phyloP scores from a whole-genome alignment of 163 green algal species.

The Smithsoniella earleae region DNA sequence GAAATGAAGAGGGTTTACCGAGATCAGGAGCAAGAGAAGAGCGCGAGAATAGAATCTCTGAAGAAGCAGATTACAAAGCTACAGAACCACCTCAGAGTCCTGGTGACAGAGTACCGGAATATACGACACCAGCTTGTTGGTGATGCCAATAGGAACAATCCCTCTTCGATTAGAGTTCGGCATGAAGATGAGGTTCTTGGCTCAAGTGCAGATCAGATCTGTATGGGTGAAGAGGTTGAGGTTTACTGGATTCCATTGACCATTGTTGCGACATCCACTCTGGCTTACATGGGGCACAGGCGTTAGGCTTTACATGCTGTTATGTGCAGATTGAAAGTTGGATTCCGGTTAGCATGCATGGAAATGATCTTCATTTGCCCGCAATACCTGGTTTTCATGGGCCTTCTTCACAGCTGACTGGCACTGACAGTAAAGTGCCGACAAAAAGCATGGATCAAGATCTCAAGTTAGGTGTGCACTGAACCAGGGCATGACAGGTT shows the following conservation, averaged over 20 bases:
- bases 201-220: not conserved
- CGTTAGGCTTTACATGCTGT: no score
- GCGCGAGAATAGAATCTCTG: not conserved
- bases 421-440: not conserved
- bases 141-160: not conserved
- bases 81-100: not conserved
- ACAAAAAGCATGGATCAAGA: no score
- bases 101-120: conserved; percentile 8
- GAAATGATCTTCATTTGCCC: no score
- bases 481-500: no score
- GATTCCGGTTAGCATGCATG: no score
- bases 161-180: not conserved
- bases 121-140: not conserved
- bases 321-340: not conserved
- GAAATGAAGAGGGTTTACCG: not conserved
- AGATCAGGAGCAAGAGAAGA: not conserved
- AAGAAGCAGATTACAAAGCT: not conserved
- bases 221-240: not conserved
- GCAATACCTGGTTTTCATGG: conserved; percentile 7
- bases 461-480: no score
- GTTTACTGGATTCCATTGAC: no score
- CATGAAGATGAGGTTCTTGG: conserved; percentile 20
- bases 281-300: no score
- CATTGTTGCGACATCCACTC: no score
- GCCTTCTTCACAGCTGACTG: not conserved